phyloP scores from a whole-genome alignment of 352 stramenopile species.

The Phytopythium kandeliae region DNA sequence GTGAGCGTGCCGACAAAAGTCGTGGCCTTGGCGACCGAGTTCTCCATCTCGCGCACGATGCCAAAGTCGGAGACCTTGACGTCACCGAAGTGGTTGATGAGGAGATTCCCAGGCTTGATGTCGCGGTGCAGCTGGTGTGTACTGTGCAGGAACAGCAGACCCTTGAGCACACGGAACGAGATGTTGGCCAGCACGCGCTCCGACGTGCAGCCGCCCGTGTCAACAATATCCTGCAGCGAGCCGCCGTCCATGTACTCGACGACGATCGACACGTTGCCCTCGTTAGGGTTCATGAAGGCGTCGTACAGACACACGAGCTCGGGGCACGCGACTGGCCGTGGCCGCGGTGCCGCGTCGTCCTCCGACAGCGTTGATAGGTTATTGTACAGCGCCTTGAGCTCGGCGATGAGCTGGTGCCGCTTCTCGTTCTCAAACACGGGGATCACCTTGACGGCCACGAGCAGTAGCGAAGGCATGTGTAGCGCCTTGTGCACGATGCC shows the following conservation, averaged over 20 bases:
- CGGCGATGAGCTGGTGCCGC: conserved; percentile 79
- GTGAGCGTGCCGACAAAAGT: conserved; percentile 91
- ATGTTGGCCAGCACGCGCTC: conserved; percentile 90
- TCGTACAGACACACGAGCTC: conserved; percentile 92
- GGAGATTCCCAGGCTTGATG: conserved; percentile 93
- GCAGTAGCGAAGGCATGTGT: conserved; percentile 82
- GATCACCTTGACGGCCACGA: conserved; percentile 91
- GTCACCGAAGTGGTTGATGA: conserved; percentile 90
- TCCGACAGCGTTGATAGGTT: conserved; percentile 75
- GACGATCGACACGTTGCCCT: conserved; percentile 91
- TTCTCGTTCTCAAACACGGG: conserved; percentile 88
- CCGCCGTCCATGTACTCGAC: conserved; percentile 96
- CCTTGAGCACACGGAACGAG: conserved; percentile 80
- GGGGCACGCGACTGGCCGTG: conserved; percentile 46
- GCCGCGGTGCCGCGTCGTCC: conserved; percentile 21
- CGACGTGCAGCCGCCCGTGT: conserved; percentile 80
- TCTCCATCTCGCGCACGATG: conserved; percentile 82
- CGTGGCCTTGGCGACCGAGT: conserved; percentile 81
- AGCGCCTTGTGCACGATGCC: conserved; percentile 88
- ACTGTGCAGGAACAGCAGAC: conserved; percentile 86
- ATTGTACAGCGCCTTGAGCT: conserved; percentile 84
- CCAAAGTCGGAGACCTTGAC: conserved; percentile 89
- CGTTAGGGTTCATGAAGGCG: conserved; percentile 90
- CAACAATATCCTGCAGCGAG: conserved; percentile 90
- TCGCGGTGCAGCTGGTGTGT: conserved; percentile 91